Conservation (phyloP, 176 grass and related monocot genomes). For the Dendrocalamus sinicus region DNA sequence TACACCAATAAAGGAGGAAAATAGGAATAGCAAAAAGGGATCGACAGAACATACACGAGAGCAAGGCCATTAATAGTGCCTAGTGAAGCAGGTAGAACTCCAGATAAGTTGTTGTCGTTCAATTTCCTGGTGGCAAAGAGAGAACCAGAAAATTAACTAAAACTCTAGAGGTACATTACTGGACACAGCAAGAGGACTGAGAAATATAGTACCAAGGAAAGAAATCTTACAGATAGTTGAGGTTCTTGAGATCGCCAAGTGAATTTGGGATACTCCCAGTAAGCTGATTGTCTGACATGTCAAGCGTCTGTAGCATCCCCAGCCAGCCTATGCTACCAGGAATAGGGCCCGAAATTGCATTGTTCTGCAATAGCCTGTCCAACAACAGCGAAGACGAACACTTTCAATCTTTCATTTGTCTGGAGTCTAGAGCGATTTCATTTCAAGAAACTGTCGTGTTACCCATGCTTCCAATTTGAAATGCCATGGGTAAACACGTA, state of each 20-base stretch:
- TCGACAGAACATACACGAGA: conserved; percentile 65
- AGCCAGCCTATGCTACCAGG: conserved; percentile 71
- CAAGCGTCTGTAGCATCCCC: conserved; percentile 82
- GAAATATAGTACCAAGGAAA: conserved; percentile 8
- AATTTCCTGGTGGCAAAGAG: conserved; percentile 62
- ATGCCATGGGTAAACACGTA: not conserved
- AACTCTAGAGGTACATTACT: not conserved
- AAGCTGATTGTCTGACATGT: conserved; percentile 89
- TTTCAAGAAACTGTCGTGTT: not conserved
- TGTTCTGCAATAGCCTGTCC: conserved; percentile 88
- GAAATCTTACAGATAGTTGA: conserved; percentile 82
- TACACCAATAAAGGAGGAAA: not conserved
- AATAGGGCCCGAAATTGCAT: conserved; percentile 77
- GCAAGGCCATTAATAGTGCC: conserved; percentile 75
- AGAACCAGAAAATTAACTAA: conserved; percentile 16
- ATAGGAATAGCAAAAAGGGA: not conserved
- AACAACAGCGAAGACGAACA: conserved; percentile 14
- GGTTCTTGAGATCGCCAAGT: conserved; percentile 74
- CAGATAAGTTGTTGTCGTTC: conserved; percentile 96
- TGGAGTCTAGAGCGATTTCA: not conserved
- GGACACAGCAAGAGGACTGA: not conserved
- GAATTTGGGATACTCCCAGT: conserved; percentile 75
- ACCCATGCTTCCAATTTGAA: not conserved
- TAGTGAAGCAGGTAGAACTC: conserved; percentile 76
- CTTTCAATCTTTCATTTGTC: not conserved